Conservation (phyloP, 495 filamentous ascomycete genomes). For the Platismatia glauca region DNA sequence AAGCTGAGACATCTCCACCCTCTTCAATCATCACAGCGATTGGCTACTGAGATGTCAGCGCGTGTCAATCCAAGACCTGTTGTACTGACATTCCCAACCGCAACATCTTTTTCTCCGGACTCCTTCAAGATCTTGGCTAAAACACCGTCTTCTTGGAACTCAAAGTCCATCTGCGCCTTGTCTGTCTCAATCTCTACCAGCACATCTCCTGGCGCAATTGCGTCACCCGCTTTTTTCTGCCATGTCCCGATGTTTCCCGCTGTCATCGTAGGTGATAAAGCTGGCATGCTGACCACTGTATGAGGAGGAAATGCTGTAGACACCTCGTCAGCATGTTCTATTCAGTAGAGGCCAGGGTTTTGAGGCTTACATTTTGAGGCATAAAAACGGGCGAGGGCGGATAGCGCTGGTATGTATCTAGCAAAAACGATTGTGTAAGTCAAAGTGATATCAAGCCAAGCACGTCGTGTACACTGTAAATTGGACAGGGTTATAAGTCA, state of each 20-base stretch:
- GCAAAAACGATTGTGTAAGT: not conserved
- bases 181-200: slow-evolving; percentile 99
- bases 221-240: slow-evolving; percentile 94
- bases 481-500: not conserved
- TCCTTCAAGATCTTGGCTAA: slow-evolving; percentile 93
- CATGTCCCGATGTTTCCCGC: slow-evolving; percentile 93
- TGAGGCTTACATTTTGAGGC: slow-evolving; percentile 59
- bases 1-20: slow-evolving; percentile 72
- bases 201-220: slow-evolving; percentile 86
- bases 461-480: not conserved
- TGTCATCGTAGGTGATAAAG: slow-evolving; percentile 95
- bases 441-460: not conserved
- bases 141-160: slow-evolving; percentile 97
- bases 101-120: slow-evolving; percentile 85
- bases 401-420: slow-evolving; percentile 42
- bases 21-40: slow-evolving; percentile 95
- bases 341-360: not conserved
- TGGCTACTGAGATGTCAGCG: slow-evolving; percentile 50
- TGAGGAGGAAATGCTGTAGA: slow-evolving; percentile 75
- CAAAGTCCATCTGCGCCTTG: slow-evolving; percentile 99
- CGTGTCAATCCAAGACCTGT: slow-evolving; percentile 21
- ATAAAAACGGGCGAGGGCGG: slow-evolving; percentile 62
- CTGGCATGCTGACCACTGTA: slow-evolving; percentile 94
- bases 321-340: not conserved
- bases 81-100: slow-evolving; percentile 82